Base-by-base conservation (phyloP, 345 rosid species). In the Garcia nutans region DNA sequence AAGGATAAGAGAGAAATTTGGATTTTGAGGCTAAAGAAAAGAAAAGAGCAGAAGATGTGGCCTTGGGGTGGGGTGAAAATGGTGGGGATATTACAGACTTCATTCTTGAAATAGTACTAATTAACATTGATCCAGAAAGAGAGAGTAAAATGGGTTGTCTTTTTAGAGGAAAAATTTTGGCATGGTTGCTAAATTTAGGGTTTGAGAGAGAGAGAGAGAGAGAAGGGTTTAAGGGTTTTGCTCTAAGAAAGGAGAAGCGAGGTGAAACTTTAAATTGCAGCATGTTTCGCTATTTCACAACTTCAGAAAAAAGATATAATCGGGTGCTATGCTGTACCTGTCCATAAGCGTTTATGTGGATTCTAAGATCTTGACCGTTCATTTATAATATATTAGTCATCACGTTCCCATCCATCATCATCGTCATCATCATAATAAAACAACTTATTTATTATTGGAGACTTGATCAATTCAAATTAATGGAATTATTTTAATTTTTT, bases 61-160 rank as follows among this genome's bases (percentile, higher is more conserved):
- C 52, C 71, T 78, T 84, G 68, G 68, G 66, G 10, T 78, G 63
- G 6, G 87, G 66, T 20, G 82, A 77, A 44, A 83, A 61, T 24
- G 79, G 61, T 64, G 92, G 86, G 65, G 79, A 63, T 22, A 87
- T 33, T 17, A 88, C 44, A 42, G 84, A 77, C 77, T 82, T 87
- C 92, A 91, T 90, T 45, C 80, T 81, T 23, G 90, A 80, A 76
- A 87, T 47, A 23, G 81, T 33, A 33, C 37, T 68, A 13, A 80
- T 72, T 22, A 78, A 70, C 88, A 91, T 86, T 0, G 60, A 83
- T 72, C 56, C 41, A 72, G 64, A 68, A 19, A 62, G 63, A 6
- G 56, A 37, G 74, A 54, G 45, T 10, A 6, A 24, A 10, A 67
- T 33, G 50, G 26, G 67, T 65, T 55, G 75, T 61, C 12, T 10